These are phyloP conservation scores for Echinochloa phyllopogon DNA, from an alignment of 176 grass and related monocot genomes.

Conservation along the genomic window DNA sequence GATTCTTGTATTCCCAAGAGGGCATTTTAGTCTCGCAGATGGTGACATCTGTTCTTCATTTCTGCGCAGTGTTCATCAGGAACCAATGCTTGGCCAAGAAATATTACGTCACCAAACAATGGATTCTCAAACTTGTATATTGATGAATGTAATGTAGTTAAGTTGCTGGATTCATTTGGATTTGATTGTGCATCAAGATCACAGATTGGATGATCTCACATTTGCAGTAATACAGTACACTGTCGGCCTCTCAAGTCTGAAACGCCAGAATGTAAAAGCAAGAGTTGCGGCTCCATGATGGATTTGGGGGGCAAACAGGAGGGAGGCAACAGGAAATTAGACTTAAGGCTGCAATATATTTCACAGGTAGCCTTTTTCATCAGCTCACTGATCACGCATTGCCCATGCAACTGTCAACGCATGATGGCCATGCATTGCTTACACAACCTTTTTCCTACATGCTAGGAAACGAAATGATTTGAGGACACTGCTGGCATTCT, in stretches of 20 bases:
- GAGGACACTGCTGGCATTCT: slow-evolving; percentile 36
- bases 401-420: slow-evolving; percentile 33
- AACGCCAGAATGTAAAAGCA: not conserved
- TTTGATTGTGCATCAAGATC: not conserved
- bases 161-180: not conserved
- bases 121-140: not conserved
- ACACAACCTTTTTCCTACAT: slow-evolving; percentile 28
- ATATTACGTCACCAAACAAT: not conserved
- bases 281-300: not conserved
- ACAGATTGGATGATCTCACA: not conserved
- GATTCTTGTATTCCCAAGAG: not conserved
- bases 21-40: too few species aligned
- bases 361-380: slow-evolving; percentile 35
- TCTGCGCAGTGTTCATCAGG: not conserved
- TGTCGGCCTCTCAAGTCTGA: not conserved
- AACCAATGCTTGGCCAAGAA: not conserved
- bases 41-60: not conserved
- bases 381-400: slow-evolving; percentile 29
- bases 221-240: not conserved
- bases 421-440: slow-evolving; percentile 37
- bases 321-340: slow-evolving; percentile 10
- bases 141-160: not conserved
- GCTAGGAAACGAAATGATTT: slow-evolving; percentile 37
- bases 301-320: too few species aligned
- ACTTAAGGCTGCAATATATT: slow-evolving; percentile 40